These are phyloP conservation scores for Tetracentron sinense DNA, from an alignment of 164 flowering plant species.

Conservation along the genomic window DNA sequence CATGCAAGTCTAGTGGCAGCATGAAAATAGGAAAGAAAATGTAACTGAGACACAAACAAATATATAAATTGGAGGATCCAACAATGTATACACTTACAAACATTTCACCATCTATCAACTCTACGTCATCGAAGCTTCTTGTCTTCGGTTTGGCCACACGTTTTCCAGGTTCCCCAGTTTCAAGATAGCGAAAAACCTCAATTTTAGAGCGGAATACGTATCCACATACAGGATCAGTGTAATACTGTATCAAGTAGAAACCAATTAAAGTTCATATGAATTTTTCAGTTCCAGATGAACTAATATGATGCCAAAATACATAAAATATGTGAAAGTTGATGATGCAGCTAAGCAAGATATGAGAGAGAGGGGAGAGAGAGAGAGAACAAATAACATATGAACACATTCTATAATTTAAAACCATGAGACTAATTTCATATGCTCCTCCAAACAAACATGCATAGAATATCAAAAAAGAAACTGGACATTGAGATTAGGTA, in stretches of 20 bases:
- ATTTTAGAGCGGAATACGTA: conserved; percentile 54
- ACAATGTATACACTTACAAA: conserved; percentile 32
- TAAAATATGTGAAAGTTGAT: background rate
- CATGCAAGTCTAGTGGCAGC: too few species aligned
- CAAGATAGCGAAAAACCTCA: conserved; percentile 51
- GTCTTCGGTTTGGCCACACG: conserved; percentile 30
- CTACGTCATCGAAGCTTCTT: conserved; percentile 8
- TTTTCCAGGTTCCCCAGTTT: conserved; percentile 34
- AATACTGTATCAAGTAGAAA: conserved; percentile 40
- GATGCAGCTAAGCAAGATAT: background rate
- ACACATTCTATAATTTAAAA: too few species aligned
- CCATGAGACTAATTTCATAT: background rate
- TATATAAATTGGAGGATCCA: background rate
- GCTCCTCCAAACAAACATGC: background rate
- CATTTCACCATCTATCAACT: conserved; percentile 15
- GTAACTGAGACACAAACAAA: background rate
- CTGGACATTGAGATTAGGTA: conserved; percentile 12
- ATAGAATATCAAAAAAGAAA: background rate
- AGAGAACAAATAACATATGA: background rate
- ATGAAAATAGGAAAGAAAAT: background rate
- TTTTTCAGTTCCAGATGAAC: background rate
- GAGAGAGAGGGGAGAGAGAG: background rate
- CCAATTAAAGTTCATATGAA: too few species aligned
- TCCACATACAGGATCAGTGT: conserved; percentile 63
- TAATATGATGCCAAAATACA: too few species aligned